Percentiles rank a stretch among this genome's conserved stretches.
These are phyloP conservation scores for Ogataea ramenticola DNA, from an alignment of 805 yeast species.

Conservation along the genomic window DNA sequence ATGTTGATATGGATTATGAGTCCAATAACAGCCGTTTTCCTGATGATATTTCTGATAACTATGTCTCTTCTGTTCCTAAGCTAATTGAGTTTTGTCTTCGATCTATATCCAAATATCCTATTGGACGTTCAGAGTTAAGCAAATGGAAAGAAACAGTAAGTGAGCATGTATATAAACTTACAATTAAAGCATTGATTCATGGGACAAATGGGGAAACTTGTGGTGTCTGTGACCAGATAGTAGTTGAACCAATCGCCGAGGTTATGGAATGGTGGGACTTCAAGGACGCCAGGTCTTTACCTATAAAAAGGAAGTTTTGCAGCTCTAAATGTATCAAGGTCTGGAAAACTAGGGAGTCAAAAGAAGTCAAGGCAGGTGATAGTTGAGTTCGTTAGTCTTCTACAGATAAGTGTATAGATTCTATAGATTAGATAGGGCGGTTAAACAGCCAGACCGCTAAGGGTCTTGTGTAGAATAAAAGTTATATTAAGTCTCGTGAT, in stretches of 20 bases:
- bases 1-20: conserved; percentile 8
- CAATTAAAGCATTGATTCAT: conserved; percentile 45
- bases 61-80: conserved; percentile 34
- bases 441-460: too few species aligned
- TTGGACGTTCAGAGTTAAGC: conserved; percentile 45
- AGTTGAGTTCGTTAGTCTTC: too few species aligned
- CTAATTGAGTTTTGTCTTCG: conserved; percentile 42
- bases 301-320: conserved; percentile 50
- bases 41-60: too few species aligned
- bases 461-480: too few species aligned
- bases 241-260: conserved; percentile 52
- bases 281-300: conserved; percentile 39
- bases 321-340: not conserved
- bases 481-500: too few species aligned
- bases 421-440: too few species aligned
- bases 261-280: conserved; percentile 65
- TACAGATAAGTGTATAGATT: too few species aligned
- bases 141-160: conserved; percentile 47
- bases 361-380: too few species aligned
- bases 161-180: conserved; percentile 34
- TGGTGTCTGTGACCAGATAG: conserved; percentile 39
- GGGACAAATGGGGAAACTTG: conserved; percentile 47
- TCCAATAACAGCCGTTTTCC: conserved; percentile 11
- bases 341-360: too few species aligned
- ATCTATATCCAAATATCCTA: conserved; percentile 41